Percentiles rank a stretch among this genome's conserved stretches.
Conservation (phyloP, 129 eudicot genomes). For the Smallanthus sonchifolius region DNA sequence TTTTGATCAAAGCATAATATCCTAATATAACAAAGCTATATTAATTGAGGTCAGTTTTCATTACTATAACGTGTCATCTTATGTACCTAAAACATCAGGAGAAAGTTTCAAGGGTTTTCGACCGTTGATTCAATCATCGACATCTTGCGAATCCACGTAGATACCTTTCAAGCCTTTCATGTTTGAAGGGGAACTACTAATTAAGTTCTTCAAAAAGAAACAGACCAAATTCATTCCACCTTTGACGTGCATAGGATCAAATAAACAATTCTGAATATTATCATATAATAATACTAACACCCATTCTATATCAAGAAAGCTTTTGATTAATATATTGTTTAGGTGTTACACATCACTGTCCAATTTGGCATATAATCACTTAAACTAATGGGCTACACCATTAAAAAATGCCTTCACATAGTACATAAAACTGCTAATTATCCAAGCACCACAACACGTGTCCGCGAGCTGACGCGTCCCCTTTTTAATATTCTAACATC, state of each 20-base stretch:
- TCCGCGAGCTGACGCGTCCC: slow-evolving; percentile 43
- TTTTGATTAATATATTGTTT: slow-evolving; percentile 23
- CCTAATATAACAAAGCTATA: not conserved
- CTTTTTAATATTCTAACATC: slow-evolving; percentile 29
- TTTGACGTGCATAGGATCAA: slow-evolving; percentile 17
- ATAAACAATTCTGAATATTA: slow-evolving; percentile 2
- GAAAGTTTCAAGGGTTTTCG: not conserved
- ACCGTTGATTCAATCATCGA: no score
- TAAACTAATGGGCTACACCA: slow-evolving; percentile 37
- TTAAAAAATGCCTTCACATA: slow-evolving; percentile 22
- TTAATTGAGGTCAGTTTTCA: not conserved
- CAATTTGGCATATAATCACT: slow-evolving; percentile 25
- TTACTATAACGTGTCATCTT: slow-evolving; percentile 4
- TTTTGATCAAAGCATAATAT: slow-evolving; percentile 9
- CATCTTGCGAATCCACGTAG: slow-evolving; percentile 16
- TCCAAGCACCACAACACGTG: slow-evolving; percentile 46
- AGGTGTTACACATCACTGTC: slow-evolving; percentile 38
- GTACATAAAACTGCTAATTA: slow-evolving; percentile 25
- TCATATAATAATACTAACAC: slow-evolving; percentile 22
- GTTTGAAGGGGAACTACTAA: slow-evolving; percentile 33
- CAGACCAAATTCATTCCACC: slow-evolving; percentile 41
- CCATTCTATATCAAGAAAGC: slow-evolving; percentile 33
- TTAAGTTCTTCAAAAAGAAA: slow-evolving; percentile 25
- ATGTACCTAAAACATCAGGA: slow-evolving; percentile 20
- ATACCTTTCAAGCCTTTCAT: slow-evolving; percentile 18